Base-by-base conservation (phyloP, 2,329 filamentous ascomycete species). In the Diaporthe helianthi region DNA sequence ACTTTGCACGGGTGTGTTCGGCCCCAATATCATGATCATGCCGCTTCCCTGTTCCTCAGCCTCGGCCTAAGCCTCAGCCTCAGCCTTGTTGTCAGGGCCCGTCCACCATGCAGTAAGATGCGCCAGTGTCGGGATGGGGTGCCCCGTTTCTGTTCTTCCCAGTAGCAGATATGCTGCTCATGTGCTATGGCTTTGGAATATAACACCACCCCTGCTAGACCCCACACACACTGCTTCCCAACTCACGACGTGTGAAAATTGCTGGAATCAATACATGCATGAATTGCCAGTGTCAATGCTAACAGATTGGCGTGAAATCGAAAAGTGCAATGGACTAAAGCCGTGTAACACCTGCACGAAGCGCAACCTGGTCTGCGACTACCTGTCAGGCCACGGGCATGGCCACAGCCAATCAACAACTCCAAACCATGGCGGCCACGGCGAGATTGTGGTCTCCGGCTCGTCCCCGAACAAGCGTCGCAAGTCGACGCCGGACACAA, bases 321-420 rank as follows among this genome's bases (percentile, higher is more conserved):
- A n/a, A 67, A 70, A 90, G 87, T 90, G 87, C 77, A 87, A 90
- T 78, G 87, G 87, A 31, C 75, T 82, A 55, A 82, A 80, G 64
- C 87, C 87, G 46, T 90, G 88, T 77, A 83, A 83, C 69, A 86
- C 85, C 29, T 90, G 88, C 78, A 79, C 81, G 53, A 89, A 87
- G 78, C 84, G 86, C 76, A 79, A 75, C 24, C 76, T 84, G 67
- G 75, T 73, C 4, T 87, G 84, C 73, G 74, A 78, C 33, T 87
- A 86, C 73, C 78, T 78, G n/a, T n/a, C 67, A 19, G 53, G 58
- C 9, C 71, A 65, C 58, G 76, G 73, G 33, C 71, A 65, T 60
- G 76, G 73, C 47, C 76, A 65, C 61, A 76, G 73, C 44, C 76
- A 74, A 64, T 74, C 64, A 60, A 36, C 66, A 10, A n/a, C n/a